A percentile compares a stretch with the other conserved stretches of the same genome.
Evolutionary conservation across 2,329 filamentous ascomycete species (phyloP).

Genomic region (Talaromyces albobiverticillius): DNA sequence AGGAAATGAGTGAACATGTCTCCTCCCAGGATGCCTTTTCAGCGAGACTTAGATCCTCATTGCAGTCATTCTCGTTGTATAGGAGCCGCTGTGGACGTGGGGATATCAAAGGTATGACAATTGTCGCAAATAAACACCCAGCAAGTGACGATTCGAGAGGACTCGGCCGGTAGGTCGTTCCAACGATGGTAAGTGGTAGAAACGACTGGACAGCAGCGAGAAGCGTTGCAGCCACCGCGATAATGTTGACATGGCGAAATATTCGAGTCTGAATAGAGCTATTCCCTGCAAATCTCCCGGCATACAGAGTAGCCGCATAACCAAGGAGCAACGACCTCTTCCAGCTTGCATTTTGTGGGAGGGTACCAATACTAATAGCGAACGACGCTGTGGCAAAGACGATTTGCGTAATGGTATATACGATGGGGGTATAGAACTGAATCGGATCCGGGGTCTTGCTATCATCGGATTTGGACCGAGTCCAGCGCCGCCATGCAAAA

Average conservation of each 20-base stretch:
- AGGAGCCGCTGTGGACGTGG: constrained; percentile 20
- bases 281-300: constrained; percentile 19
- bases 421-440: constrained; percentile 11
- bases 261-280: constrained; percentile 15
- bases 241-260: constrained; percentile 25
- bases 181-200: constrained; percentile 25
- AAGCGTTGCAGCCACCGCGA: constrained; percentile 18
- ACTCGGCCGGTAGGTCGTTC: constrained; percentile 18
- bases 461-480: constrained; percentile 6
- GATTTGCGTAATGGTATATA: constrained; percentile 13
- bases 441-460: constrained; percentile 5
- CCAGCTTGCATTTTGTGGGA: constrained; percentile 3
- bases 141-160: constrained; percentile 19
- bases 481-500: constrained; percentile 11
- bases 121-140: constrained; percentile 18
- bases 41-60: constrained; percentile 7
- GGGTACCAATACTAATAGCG: neutral
- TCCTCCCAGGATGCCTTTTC: constrained; percentile 26
- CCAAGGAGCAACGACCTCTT: constrained; percentile 21
- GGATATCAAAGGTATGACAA: constrained; percentile 18
- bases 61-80: constrained; percentile 18
- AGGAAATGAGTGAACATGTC: constrained; percentile 31
- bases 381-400: constrained; percentile 8
- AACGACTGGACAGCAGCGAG: constrained; percentile 23
- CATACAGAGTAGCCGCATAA: constrained; percentile 23